Evolutionary conservation across 768 basidiomycete genomes (phyloP).

Genomic region (Pleurotus sapidus): DNA sequence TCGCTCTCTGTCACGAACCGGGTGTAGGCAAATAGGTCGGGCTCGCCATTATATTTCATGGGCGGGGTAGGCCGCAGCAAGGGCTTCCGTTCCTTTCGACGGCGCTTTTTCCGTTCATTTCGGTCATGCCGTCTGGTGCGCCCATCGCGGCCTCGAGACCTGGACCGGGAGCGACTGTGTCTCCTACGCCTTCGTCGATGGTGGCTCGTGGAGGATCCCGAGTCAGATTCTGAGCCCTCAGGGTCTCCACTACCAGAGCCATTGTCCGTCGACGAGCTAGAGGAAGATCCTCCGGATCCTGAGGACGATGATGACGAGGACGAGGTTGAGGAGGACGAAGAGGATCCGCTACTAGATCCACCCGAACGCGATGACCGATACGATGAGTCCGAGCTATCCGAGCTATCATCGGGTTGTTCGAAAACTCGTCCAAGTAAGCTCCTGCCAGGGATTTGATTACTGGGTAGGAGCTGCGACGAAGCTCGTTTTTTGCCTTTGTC

Average conservation of each 20-base stretch:
- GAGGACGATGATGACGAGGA: background rate
- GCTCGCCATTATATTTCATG: constrained; percentile 20
- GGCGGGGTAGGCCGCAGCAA: constrained; percentile 21
- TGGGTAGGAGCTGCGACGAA: background rate
- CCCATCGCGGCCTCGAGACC: background rate
- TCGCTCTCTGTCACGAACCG: constrained; percentile 22
- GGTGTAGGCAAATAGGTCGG: constrained; percentile 18
- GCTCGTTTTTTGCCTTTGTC: background rate
- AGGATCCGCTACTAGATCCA: background rate
- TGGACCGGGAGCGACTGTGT: too few relatives aligned
- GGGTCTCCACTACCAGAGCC: background rate
- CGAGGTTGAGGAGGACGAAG: background rate
- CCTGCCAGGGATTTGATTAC: background rate
- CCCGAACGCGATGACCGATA: background rate
- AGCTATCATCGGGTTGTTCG: background rate
- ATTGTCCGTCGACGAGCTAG: background rate
- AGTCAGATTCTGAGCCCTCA: background rate
- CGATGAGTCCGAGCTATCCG: background rate
- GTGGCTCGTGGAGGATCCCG: background rate
- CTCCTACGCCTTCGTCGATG: background rate
- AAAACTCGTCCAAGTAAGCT: background rate
- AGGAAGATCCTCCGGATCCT: background rate
- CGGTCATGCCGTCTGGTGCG: too few relatives aligned
- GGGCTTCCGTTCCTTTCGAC: background rate
- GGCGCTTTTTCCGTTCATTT: background rate